phyloP scores from a whole-genome alignment of 164 flowering plant species.

The Nelumbo lutea region DNA sequence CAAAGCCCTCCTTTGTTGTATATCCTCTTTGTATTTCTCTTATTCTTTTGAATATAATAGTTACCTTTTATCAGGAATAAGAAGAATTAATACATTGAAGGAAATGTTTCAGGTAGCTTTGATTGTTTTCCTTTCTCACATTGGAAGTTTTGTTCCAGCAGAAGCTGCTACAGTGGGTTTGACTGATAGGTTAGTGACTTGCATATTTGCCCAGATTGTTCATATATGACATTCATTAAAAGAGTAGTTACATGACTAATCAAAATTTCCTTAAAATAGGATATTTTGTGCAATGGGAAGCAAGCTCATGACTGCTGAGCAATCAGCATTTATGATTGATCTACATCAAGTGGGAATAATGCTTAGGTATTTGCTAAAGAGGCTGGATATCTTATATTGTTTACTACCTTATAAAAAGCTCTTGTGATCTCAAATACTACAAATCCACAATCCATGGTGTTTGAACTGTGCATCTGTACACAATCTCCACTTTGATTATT shows the following conservation, averaged over 20 bases:
- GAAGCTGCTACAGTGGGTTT: slow-evolving; percentile 92
- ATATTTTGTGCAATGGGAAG: slow-evolving; percentile 92
- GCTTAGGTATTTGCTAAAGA: slow-evolving; percentile 56
- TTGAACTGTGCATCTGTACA: not conserved
- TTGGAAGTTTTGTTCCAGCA: slow-evolving; percentile 98
- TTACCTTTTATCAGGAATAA: no score
- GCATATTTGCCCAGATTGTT: not conserved
- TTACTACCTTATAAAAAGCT: not conserved
- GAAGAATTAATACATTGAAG: not conserved
- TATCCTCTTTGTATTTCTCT: no score
- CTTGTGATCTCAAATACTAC: not conserved
- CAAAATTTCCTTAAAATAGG: slow-evolving; percentile 27
- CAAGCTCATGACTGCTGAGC: slow-evolving; percentile 84
- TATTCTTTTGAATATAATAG: no score
- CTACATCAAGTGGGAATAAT: slow-evolving; percentile 95
- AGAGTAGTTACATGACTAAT: slow-evolving; percentile 1
- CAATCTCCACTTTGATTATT: not conserved
- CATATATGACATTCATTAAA: not conserved
- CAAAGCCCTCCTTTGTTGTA: no score
- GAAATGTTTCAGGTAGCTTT: slow-evolving; percentile 70
- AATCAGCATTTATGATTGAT: slow-evolving; percentile 97
- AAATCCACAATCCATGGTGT: not conserved
- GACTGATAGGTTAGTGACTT: slow-evolving; percentile 68
- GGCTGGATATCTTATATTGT: slow-evolving; percentile 4
- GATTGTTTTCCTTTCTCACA: slow-evolving; percentile 88